Base-by-base conservation (phyloP, 176 grass and related monocot species). In the Elaeis guineensis region DNA sequence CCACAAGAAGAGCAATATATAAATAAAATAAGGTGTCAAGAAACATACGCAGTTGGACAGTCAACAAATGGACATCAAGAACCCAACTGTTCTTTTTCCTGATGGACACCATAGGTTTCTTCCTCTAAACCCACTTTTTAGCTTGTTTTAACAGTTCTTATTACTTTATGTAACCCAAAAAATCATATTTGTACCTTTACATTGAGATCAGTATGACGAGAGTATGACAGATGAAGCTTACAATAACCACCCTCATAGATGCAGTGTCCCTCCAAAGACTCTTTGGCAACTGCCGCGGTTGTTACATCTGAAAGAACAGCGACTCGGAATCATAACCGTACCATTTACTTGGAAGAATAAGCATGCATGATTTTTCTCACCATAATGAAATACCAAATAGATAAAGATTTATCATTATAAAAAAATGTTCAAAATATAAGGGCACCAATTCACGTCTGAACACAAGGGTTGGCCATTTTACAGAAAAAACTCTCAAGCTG, bases 191-290 rank as follows among this genome's bases (percentile, higher is more conserved):
- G 89, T 98, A 98, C 93, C 93, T 98, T 98, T 73, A 92, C 93
- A 89, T 80, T 89, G 76, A 98, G 93, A 98, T 98, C 88, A 92
- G 84, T 92, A 98, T 98, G 93, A 92, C 79, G 88, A 92, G 93
- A 98, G 79, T 98, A 98, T 90, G 93, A 83, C 93, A 92, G 84
- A 85, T 92, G 93, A 86, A 98, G 93, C 88, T 98, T 98, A 98
- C 93, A 98, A 68, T 89, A 98, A 85, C 93, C 88, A 80, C 93
- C 93, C 78, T 82, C 81, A 89, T 98, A 98, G 56, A 98, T 98
- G 87, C 93, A 92, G 79, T 98, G 93, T 52, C 93, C 93, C 83
- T 98, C 93, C 73, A 98, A 76, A 58, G 93, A 78, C 80, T 91
- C 84, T 77, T 98, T 98, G 79, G 93, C 93, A 62, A 92, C 80